Conservation (phyloP, 1,139 yeast genomes). For the Pichia kudriavzevii region DNA sequence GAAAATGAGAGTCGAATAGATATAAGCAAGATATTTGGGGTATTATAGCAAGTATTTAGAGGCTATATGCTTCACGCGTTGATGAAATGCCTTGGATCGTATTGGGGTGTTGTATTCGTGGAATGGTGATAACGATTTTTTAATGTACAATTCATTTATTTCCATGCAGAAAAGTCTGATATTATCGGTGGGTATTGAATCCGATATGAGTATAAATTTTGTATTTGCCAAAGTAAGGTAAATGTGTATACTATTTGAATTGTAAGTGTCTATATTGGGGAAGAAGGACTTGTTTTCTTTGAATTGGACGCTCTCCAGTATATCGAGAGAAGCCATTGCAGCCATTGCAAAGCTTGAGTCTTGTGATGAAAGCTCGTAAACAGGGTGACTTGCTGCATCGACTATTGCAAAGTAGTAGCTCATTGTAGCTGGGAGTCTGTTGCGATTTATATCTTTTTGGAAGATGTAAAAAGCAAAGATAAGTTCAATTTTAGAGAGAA, state of each 20-base stretch:
- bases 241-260: constrained; percentile 73
- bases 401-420: too few relatives aligned
- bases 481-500: too few relatives aligned
- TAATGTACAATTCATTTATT: constrained; percentile 79
- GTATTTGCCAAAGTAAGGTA: constrained; percentile 85
- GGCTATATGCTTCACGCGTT: constrained; percentile 63
- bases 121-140: constrained; percentile 80
- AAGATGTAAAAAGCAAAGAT: too few relatives aligned
- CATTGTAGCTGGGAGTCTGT: too few relatives aligned
- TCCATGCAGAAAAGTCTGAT: constrained; percentile 81
- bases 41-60: constrained; percentile 57
- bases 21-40: neutral
- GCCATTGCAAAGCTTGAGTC: too few relatives aligned
- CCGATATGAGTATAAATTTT: constrained; percentile 54
- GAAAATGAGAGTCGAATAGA: constrained; percentile 17
- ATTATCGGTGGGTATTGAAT: constrained; percentile 43
- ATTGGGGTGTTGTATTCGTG: constrained; percentile 73
- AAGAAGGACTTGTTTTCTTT: constrained; percentile 54
- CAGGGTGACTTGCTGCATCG: too few relatives aligned
- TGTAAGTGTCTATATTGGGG: constrained; percentile 78
- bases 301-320: constrained; percentile 89
- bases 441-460: too few relatives aligned
- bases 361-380: too few relatives aligned
- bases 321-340: constrained; percentile 79
- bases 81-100: constrained; percentile 66